These are phyloP conservation scores for Posidonia oceanica DNA, from an alignment of 116 monocot species.

Conservation along the genomic window DNA sequence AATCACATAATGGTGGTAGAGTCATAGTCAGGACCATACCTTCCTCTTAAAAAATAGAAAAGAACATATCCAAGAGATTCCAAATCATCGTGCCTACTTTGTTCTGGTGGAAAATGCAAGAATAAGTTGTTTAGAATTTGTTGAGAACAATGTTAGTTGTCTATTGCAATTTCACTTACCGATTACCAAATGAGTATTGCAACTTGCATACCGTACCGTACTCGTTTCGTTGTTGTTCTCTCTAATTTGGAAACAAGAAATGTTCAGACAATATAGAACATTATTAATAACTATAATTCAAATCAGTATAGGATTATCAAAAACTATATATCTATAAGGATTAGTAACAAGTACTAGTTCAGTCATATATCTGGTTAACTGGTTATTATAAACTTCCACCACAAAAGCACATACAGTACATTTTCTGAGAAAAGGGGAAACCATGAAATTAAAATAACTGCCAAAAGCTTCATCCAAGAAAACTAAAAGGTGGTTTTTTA, in stretches of 20 bases:
- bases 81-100: no score
- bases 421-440: not conserved
- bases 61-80: no score
- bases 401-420: no score
- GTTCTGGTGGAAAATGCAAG: no score
- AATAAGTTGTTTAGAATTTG: not conserved
- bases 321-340: no score
- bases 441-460: not conserved
- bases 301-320: no score
- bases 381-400: no score
- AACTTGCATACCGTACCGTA: constrained; percentile 98
- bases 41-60: no score
- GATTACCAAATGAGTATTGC: constrained; percentile 96
- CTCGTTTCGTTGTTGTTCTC: constrained; percentile 94
- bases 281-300: no score
- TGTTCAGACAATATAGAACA: not conserved
- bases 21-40: not conserved
- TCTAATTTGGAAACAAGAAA: constrained; percentile 21
- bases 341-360: no score
- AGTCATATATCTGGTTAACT: no score
- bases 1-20: not conserved
- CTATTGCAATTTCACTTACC: constrained; percentile 32
- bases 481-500: not conserved
- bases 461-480: no score
- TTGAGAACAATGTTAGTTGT: not conserved